These are phyloP conservation scores for Sugiyamaella grinbergsii DNA, from an alignment of 1,139 yeast genomes.

Conservation along the genomic window DNA sequence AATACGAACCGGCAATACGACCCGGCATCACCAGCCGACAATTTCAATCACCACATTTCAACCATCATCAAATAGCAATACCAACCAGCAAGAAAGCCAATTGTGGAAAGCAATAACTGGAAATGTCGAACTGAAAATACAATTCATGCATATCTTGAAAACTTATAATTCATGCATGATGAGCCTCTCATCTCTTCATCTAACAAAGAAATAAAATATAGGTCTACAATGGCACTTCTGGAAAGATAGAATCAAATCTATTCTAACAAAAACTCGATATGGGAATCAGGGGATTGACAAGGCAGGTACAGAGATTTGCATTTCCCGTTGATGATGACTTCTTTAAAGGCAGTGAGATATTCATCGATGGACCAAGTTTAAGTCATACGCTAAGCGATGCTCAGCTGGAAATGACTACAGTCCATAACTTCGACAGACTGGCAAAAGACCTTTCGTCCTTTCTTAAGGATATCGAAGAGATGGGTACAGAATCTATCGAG, in stretches of 20 bases:
- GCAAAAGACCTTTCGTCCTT: background rate
- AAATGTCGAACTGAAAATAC: too few species aligned
- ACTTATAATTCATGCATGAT: too few species aligned
- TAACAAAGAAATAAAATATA: background rate
- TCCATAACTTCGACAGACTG: background rate
- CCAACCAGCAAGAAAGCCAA: background rate
- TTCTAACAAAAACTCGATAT: background rate
- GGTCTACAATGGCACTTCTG: background rate
- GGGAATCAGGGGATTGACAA: conserved; percentile 16
- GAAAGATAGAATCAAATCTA: background rate
- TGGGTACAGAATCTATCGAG: conserved; percentile 4
- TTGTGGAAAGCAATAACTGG: too few species aligned
- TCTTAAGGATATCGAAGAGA: conserved; percentile 1
- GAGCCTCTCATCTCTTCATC: background rate
- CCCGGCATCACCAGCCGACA: too few species aligned
- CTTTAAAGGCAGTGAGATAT: conserved; percentile 13
- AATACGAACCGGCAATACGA: too few species aligned
- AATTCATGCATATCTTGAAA: too few species aligned
- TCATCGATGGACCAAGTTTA: conserved; percentile 27
- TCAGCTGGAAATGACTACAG: background rate
- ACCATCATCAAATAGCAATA: too few species aligned
- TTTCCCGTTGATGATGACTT: background rate
- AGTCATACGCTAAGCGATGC: conserved; percentile 22
- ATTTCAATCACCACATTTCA: too few species aligned
- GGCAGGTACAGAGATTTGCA: background rate